Percentiles rank a stretch among this genome's conserved stretches.
These are phyloP conservation scores for Leccinum barrowsii DNA, from an alignment of 768 basidiomycete genomes.

Conservation along the genomic window DNA sequence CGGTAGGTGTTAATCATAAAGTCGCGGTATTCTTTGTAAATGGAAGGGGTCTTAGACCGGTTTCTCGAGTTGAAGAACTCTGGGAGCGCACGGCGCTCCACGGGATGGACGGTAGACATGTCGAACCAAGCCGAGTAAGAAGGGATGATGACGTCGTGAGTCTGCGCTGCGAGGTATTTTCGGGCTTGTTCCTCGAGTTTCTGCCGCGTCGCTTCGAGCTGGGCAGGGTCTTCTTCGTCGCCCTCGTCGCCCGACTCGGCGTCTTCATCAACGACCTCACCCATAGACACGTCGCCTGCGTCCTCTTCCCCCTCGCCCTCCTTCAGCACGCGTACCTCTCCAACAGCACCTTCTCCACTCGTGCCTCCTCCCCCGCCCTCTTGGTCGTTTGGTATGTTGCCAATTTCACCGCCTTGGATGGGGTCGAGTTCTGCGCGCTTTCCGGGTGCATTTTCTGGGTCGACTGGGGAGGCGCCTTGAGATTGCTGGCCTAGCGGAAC, in stretches of 20 bases:
- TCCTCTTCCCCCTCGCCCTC: conserved; percentile 65
- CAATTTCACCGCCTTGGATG: conserved; percentile 72
- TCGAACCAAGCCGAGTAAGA: conserved; percentile 99
- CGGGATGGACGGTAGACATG: conserved; percentile 88
- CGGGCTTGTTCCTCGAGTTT: conserved; percentile 83
- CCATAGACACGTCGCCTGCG: conserved; percentile 76
- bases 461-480: conserved; percentile 72
- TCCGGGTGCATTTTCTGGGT: conserved; percentile 75
- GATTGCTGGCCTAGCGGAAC: conserved; percentile 42
- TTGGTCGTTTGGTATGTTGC: conserved; percentile 54
- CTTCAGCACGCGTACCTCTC: conserved; percentile 39
- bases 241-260: conserved; percentile 74
- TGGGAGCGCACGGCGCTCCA: conserved; percentile 88
- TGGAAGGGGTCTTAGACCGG: conserved; percentile 89
- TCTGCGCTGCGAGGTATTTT: conserved; percentile 95
- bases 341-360: conserved; percentile 21
- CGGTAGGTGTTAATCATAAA: conserved; percentile 99
- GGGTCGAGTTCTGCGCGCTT: conserved; percentile 90
- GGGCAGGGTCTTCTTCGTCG: conserved; percentile 83
- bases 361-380: conserved; percentile 17
- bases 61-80: conserved; percentile 99
- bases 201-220: conserved; percentile 74
- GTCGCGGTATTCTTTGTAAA: conserved; percentile 99
- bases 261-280: conserved; percentile 73
- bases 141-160: conserved; percentile 94